Evolutionary conservation across 2,329 filamentous ascomycete genomes (phyloP).

Genomic region (Didymella pomorum): DNA sequence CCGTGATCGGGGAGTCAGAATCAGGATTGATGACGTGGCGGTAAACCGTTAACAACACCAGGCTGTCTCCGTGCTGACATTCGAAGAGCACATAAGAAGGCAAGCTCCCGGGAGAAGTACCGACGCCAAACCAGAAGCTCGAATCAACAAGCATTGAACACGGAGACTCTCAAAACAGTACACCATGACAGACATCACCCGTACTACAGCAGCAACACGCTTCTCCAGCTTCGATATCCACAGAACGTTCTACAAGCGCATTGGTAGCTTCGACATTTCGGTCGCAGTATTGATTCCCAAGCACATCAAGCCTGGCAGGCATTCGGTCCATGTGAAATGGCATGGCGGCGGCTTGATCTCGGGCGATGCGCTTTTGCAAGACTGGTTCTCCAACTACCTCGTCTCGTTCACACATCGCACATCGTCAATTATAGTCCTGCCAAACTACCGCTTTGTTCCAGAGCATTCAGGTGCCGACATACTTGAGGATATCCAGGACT

Average conservation of each 20-base stretch:
- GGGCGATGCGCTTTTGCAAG: slow-evolving; percentile 19
- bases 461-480: slow-evolving; percentile 54
- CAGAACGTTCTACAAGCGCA: slow-evolving; percentile 47
- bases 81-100: neutral
- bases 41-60: neutral
- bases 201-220: slow-evolving; percentile 19
- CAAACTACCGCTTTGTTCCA: slow-evolving; percentile 59
- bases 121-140: too few relatives aligned
- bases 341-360: slow-evolving; percentile 51
- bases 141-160: neutral
- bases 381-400: slow-evolving; percentile 29
- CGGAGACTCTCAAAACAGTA: neutral
- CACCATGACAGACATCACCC: neutral
- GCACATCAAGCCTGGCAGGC: slow-evolving; percentile 12
- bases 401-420: slow-evolving; percentile 47
- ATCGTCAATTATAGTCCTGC: slow-evolving; percentile 53
- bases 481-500: slow-evolving; percentile 54
- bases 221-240: slow-evolving; percentile 46
- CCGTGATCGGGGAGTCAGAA: neutral
- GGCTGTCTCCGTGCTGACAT: neutral
- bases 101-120: too few relatives aligned
- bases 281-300: slow-evolving; percentile 47
- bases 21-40: neutral
- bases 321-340: slow-evolving; percentile 49
- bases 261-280: slow-evolving; percentile 38